Evolutionary conservation across 257 asterid genomes (phyloP), one percentile per base, ranked within the genome.

Genomic region (Ophiorrhiza pumila): DNA sequence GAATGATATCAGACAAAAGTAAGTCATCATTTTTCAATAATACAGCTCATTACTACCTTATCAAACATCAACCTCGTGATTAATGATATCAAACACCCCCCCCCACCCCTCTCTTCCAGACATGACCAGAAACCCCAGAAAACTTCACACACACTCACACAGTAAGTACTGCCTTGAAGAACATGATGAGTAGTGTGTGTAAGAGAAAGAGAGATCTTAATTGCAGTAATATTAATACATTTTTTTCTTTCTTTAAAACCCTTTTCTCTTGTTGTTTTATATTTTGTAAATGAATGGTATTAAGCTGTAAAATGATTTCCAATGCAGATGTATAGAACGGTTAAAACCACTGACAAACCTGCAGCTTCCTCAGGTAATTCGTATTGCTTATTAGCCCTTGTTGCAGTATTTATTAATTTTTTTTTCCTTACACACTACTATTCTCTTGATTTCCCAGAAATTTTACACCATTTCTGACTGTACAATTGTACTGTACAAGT

Each of bases 281-380:
- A 5, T 31, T 32, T 37, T 74, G 23, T 65, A 65, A 69, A 56
- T 9, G 20, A n/a, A 11, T 77, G 71, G 76, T 75, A 65, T 74
- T 69, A 64, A 64, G 75, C 65, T 73, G 71, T 43, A 70, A n/a
- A 72, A 62, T 69, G 56, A 5, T 76, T 77, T 64, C 73, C 78
- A 77, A 77, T 85, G 96, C 95, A 92, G 98, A 92, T 92, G 98
- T 92, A 92, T 84, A 80, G 98, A 75, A 92, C 98, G 71, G 96
- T 90, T 80, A 92, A 93, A 78, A 90, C 98, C 42, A 93, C 98
- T 76, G 98, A 90, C 90, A 90, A 86, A 71, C 93, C 97, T 47
- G 95, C 98, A 64, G 96, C 85, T 83, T 93, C 98, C 78, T 90
- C 98, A 84, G 98, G 98, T 93, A 86, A 79, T 69, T 72, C 78